A percentile compares a stretch with the other conserved stretches of the same genome.
These are phyloP conservation scores for Blastobotrys mokoenaii DNA, from an alignment of 805 yeast species.

Conservation along the genomic window DNA sequence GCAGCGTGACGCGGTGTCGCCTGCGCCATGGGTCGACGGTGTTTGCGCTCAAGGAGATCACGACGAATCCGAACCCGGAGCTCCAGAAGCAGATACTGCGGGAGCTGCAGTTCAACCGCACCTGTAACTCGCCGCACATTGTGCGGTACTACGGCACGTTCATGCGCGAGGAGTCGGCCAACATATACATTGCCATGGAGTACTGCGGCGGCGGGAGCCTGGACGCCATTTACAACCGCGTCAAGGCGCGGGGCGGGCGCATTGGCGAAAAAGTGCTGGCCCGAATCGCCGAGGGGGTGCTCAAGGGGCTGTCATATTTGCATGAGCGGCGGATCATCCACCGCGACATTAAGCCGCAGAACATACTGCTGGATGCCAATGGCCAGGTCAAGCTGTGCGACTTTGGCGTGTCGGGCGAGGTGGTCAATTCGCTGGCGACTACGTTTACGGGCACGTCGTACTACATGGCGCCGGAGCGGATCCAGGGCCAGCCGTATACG, in stretches of 20 bases:
- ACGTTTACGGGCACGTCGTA: constrained; percentile 96
- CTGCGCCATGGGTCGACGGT: constrained; percentile 50
- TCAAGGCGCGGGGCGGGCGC: constrained; percentile 66
- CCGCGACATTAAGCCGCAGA: constrained; percentile 93
- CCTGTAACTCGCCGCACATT: constrained; percentile 74
- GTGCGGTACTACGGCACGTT: constrained; percentile 93
- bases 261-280: constrained; percentile 92
- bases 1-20: constrained; percentile 74
- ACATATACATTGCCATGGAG: constrained; percentile 94
- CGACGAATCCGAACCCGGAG: constrained; percentile 74
- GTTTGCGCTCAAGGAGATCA: constrained; percentile 76
- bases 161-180: constrained; percentile 61
- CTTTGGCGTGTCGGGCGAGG: constrained; percentile 97
- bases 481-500: constrained; percentile 90
- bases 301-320: constrained; percentile 76
- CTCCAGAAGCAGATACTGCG: constrained; percentile 84
- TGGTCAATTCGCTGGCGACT: constrained; percentile 88
- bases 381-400: constrained; percentile 93
- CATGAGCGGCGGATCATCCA: constrained; percentile 86
- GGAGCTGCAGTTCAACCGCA: constrained; percentile 80
- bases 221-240: constrained; percentile 81
- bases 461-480: constrained; percentile 98
- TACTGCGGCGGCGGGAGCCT: constrained; percentile 90
- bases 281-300: constrained; percentile 77
- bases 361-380: constrained; percentile 61